These are phyloP conservation scores for Aspergillus clavatus DNA, from an alignment of 2,329 filamentous ascomycete genomes.

Conservation along the genomic window DNA sequence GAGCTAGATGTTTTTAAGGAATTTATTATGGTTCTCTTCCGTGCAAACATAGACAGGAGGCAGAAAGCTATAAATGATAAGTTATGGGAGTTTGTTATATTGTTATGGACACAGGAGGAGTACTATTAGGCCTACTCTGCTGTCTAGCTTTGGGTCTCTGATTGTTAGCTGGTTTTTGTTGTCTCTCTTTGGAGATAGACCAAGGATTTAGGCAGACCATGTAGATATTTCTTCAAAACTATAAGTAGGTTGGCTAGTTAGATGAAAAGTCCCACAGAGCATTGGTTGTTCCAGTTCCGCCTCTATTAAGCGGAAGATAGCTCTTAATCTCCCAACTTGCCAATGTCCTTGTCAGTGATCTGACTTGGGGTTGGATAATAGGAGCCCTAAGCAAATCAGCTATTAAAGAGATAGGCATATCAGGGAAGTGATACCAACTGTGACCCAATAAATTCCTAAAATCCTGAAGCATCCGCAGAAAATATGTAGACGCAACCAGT, in stretches of 20 bases:
- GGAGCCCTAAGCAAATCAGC: slow-evolving; percentile 1
- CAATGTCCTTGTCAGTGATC: neutral
- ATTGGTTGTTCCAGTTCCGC: too few species aligned
- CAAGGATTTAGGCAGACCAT: too few species aligned
- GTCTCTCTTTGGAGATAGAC: too few species aligned
- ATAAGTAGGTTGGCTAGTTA: too few species aligned
- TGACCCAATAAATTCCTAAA: slow-evolving; percentile 5
- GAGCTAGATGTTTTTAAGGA: neutral
- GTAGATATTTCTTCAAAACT: too few species aligned
- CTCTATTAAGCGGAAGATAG: too few species aligned
- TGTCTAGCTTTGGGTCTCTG: too few species aligned
- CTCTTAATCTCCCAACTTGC: neutral
- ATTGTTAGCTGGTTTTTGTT: too few species aligned
- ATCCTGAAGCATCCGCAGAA: slow-evolving; percentile 7
- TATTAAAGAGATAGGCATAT: neutral
- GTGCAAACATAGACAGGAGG: neutral
- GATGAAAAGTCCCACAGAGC: too few species aligned
- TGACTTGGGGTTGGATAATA: slow-evolving; percentile 6
- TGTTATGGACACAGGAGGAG: neutral
- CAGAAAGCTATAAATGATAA: neutral
- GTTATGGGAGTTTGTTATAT: neutral
- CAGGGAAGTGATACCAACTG: slow-evolving; percentile 2
- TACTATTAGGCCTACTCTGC: too few species aligned
- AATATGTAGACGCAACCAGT: slow-evolving; percentile 9
- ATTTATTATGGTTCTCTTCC: neutral